Percentiles rank a stretch among this genome's conserved stretches.
Conservation (phyloP, 2,329 filamentous ascomycete genomes). For the Akanthomyces dipterigenus region DNA sequence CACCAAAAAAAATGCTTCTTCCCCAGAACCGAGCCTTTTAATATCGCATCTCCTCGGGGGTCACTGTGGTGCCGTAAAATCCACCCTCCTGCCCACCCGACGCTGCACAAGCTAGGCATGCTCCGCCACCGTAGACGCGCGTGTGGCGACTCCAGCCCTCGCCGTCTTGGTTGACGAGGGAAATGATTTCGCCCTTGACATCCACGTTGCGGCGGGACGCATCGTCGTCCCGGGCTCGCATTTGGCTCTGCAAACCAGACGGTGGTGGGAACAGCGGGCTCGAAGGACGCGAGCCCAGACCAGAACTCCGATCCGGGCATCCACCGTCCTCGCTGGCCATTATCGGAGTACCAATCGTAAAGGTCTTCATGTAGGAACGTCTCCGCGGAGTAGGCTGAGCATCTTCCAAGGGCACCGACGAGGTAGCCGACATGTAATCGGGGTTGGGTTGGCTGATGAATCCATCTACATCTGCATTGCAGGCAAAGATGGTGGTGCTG, state of each 20-base stretch:
- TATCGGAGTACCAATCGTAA: constrained; percentile 29
- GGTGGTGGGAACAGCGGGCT: constrained; percentile 42
- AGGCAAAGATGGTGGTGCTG: constrained; percentile 35
- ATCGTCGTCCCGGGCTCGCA: constrained; percentile 9
- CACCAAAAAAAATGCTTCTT: background rate
- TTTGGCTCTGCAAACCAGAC: constrained; percentile 24
- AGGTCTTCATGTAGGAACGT: constrained; percentile 36
- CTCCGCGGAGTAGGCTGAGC: constrained; percentile 28
- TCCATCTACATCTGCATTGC: constrained; percentile 34
- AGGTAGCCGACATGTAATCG: constrained; percentile 37
- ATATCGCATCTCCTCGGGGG: constrained; percentile 43
- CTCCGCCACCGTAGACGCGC: constrained; percentile 51
- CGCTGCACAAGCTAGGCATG: constrained; percentile 49
- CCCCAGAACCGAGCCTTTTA: background rate
- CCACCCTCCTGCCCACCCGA: constrained; percentile 38
- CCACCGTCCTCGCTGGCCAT: constrained; percentile 17
- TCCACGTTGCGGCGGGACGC: constrained; percentile 31
- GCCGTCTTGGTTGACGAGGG: constrained; percentile 39
- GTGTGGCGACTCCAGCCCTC: constrained; percentile 52
- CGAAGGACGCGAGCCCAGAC: constrained; percentile 41
- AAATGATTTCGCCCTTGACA: constrained; percentile 45
- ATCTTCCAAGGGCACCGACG: constrained; percentile 20
- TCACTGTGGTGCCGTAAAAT: constrained; percentile 49
- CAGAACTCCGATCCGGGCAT: constrained; percentile 23
- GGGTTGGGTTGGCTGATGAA: constrained; percentile 45